Conservation (phyloP, 1,284 basidiomycete species). For the Somion occarium region DNA sequence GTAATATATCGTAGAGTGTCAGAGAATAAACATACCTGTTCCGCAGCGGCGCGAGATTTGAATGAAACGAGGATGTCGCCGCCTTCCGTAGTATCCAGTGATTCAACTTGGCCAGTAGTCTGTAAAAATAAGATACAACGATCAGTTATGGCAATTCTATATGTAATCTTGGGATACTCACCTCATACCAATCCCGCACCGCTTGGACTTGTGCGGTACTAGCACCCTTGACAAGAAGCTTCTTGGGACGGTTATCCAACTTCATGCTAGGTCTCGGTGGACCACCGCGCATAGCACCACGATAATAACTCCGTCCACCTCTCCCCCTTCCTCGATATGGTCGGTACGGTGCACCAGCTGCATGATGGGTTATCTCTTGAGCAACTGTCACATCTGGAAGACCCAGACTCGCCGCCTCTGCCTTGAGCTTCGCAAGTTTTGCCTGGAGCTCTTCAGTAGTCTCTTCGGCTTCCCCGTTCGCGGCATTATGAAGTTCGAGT, state of each 20-base stretch:
- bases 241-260: constrained; percentile 88
- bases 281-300: constrained; percentile 62
- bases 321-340: constrained; percentile 72
- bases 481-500: constrained; percentile 56
- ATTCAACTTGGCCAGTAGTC: constrained; percentile 65
- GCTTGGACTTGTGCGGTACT: constrained; percentile 50
- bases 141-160: constrained; percentile 12
- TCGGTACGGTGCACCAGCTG: constrained; percentile 45
- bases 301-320: constrained; percentile 55
- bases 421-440: constrained; percentile 78
- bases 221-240: constrained; percentile 70
- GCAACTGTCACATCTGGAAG: constrained; percentile 43
- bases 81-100: constrained; percentile 44
- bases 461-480: constrained; percentile 37
- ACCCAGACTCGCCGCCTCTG: constrained; percentile 82
- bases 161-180: no score
- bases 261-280: constrained; percentile 70
- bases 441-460: constrained; percentile 73
- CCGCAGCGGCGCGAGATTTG: constrained; percentile 65
- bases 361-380: constrained; percentile 27
- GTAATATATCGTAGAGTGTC: not conserved
- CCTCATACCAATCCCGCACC: constrained; percentile 81
- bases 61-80: constrained; percentile 64
- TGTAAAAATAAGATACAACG: constrained; percentile 29
- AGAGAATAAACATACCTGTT: constrained; percentile 47